These are phyloP conservation scores for Cordyceps cateniannulata DNA, from an alignment of 2,329 filamentous ascomycete genomes.

Conservation along the genomic window DNA sequence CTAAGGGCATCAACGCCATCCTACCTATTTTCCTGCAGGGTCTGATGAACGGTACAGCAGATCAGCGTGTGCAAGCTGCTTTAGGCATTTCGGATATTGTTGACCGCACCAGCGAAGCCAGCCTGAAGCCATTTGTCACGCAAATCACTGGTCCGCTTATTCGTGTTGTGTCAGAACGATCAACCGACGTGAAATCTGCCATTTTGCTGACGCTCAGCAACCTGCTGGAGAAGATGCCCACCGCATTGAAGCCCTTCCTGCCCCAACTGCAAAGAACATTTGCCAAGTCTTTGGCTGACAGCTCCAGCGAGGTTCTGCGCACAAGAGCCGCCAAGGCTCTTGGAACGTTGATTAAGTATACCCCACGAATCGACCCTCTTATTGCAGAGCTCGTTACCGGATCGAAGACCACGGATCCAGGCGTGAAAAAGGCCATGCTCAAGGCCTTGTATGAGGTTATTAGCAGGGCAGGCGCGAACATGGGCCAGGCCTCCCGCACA, in stretches of 20 bases:
- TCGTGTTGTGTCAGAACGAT: conserved; percentile 93
- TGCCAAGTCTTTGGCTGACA: conserved; percentile 89
- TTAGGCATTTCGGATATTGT: conserved; percentile 93
- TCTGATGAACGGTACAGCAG: conserved; percentile 89
- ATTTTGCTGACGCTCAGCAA: conserved; percentile 94
- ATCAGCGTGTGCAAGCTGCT: conserved; percentile 87
- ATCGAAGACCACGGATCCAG: conserved; percentile 76
- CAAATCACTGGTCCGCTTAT: conserved; percentile 97
- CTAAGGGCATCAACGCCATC: conserved; percentile 95
- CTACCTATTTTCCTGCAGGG: conserved; percentile 96
- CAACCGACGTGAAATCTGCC: conserved; percentile 91
- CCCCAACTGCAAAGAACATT: conserved; percentile 96
- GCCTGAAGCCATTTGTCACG: conserved; percentile 90
- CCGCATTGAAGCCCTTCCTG: conserved; percentile 91
- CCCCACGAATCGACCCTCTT: conserved; percentile 88
- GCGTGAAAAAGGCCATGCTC: conserved; percentile 92
- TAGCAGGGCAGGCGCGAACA: conserved; percentile 87
- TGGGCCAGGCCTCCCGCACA: conserved; percentile 83
- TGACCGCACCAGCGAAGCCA: conserved; percentile 80
- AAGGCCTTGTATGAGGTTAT: conserved; percentile 95
- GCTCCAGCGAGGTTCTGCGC: conserved; percentile 81
- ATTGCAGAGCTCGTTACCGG: conserved; percentile 92
- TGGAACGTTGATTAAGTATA: conserved; percentile 91
- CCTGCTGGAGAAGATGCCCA: conserved; percentile 90
- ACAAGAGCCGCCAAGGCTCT: conserved; percentile 87